Conservation (phyloP, 495 filamentous ascomycete species). For the Xylaria curta region DNA sequence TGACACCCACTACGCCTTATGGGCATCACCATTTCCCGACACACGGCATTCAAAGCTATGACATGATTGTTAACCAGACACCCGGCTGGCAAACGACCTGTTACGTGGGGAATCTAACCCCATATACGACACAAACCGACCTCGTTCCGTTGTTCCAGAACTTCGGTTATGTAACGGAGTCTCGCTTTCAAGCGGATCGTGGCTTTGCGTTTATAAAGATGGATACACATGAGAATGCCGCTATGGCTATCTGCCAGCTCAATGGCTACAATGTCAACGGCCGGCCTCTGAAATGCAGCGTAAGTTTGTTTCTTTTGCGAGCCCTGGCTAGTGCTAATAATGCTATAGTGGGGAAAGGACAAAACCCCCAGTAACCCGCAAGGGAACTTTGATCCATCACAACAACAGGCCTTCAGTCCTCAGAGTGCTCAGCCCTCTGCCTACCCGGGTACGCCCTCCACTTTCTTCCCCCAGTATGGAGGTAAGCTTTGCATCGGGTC, state of each 20-base stretch:
- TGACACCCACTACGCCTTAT: slow-evolving; percentile 96
- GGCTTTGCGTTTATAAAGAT: slow-evolving; percentile 99
- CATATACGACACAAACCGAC: slow-evolving; percentile 96
- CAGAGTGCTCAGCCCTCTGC: slow-evolving; percentile 61
- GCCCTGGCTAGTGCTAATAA: slow-evolving; percentile 9
- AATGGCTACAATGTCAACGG: slow-evolving; percentile 98
- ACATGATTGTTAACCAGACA: slow-evolving; percentile 98
- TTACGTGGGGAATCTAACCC: slow-evolving; percentile 97
- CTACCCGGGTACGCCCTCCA: slow-evolving; percentile 74
- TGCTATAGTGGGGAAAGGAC: slow-evolving; percentile 93
- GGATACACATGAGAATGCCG: slow-evolving; percentile 97
- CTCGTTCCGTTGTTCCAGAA: slow-evolving; percentile 97
- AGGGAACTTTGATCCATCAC: slow-evolving; percentile 72
- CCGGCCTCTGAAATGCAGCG: slow-evolving; percentile 96
- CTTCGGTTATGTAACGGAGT: slow-evolving; percentile 96
- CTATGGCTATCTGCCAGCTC: slow-evolving; percentile 97
- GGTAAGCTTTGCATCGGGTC: slow-evolving; percentile 67
- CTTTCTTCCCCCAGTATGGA: slow-evolving; percentile 94
- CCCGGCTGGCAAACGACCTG: slow-evolving; percentile 98
- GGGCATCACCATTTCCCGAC: slow-evolving; percentile 99
- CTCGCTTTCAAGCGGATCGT: slow-evolving; percentile 95
- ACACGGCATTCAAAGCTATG: slow-evolving; percentile 94
- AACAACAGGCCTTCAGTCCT: slow-evolving; percentile 71
- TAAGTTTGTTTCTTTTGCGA: slow-evolving; percentile 57
- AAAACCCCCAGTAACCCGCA: slow-evolving; percentile 87